phyloP scores from a whole-genome alignment of 768 basidiomycete species.

The Tremella yokohamensis region DNA sequence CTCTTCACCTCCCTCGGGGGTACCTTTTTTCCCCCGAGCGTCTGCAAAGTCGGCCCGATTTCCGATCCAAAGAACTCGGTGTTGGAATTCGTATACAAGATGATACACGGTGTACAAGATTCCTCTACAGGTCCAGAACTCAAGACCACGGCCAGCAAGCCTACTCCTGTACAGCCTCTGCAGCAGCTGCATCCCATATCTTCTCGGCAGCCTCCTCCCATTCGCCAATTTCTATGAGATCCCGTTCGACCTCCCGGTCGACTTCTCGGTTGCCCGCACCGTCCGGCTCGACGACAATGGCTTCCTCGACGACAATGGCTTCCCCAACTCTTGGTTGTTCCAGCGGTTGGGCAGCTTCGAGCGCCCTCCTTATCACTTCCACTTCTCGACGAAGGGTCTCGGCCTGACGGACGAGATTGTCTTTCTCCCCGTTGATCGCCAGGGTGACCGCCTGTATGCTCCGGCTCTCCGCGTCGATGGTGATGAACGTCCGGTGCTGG shows the following conservation, averaged over 20 bases:
- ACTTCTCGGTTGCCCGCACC: conserved; percentile 13
- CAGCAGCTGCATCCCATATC: conserved; percentile 17
- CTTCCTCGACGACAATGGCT: not conserved
- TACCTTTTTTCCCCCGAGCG: too few relatives aligned
- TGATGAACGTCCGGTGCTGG: conserved; percentile 4
- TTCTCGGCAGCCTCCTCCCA: conserved; percentile 44
- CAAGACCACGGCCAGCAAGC: too few relatives aligned
- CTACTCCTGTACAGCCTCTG: not conserved
- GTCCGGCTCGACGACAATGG: conserved; percentile 15
- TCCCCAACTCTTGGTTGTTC: conserved; percentile 6
- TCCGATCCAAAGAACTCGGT: too few relatives aligned
- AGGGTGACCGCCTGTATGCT: conserved; percentile 24
- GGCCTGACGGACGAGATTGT: conserved; percentile 18
- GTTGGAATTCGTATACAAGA: too few relatives aligned
- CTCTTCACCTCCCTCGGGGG: too few relatives aligned
- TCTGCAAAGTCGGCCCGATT: too few relatives aligned
- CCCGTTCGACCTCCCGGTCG: conserved; percentile 17
- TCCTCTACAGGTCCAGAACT: too few relatives aligned
- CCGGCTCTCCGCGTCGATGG: conserved; percentile 18
- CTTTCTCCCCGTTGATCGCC: conserved; percentile 28
- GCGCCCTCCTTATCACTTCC: conserved; percentile 3
- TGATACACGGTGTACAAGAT: too few relatives aligned
- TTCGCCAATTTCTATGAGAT: conserved; percentile 41
- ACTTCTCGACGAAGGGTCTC: conserved; percentile 6
- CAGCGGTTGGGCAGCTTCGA: not conserved